Base-by-base conservation (phyloP, 2,329 filamentous ascomycete genomes). In the Didymella pomorum region DNA sequence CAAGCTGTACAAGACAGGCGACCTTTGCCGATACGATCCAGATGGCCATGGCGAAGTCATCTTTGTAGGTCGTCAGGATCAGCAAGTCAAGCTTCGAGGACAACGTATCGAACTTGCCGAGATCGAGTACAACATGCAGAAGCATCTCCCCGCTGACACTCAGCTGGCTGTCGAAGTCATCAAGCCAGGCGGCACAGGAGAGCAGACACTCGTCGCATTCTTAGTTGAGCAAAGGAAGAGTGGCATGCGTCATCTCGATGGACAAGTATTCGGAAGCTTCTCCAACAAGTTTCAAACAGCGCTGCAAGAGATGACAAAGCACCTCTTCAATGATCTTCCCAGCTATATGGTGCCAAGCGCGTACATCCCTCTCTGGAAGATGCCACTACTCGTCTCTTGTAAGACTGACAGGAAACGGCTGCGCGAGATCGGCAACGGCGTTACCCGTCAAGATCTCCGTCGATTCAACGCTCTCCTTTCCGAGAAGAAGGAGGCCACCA, bases 141-240 rank as follows among this genome's bases (percentile, higher is more conserved):
- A 81, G 29, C 76, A 80, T 9, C 60, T 75, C 3, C 71, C 74
- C 12, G 54, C 72, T 0, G 76, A 73, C 11, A 74, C 72, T 11
- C 75, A 77, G 3, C 75, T 83, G 0, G 80, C 83, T 25, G 80
- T 78, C 2, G 83, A 85, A 62, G 81, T 85, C 12, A 80, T 85
- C 63, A 77, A 76, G 56, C 71, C 72, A 4, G 67, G 71, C 7
- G 69, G 71, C 23, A 65, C 59, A 26, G 67, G 71, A 6, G 73
- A 76, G 39, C 65, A 70, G 29, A 74, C 67, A 10, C 68, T 77
- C 5, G 73, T 77, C 18, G 71, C 75, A 3, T 74, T 77, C 47
- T 49, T 76, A 2, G 68, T 71, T 0, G 72, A 76, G 58, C 68
- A 73, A 39, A 73, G 64, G 47, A 65, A 71, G 51, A 68, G 52